Evolutionary conservation across 768 basidiomycete genomes (phyloP).

Genomic region (Cystofilobasidium macerans): DNA sequence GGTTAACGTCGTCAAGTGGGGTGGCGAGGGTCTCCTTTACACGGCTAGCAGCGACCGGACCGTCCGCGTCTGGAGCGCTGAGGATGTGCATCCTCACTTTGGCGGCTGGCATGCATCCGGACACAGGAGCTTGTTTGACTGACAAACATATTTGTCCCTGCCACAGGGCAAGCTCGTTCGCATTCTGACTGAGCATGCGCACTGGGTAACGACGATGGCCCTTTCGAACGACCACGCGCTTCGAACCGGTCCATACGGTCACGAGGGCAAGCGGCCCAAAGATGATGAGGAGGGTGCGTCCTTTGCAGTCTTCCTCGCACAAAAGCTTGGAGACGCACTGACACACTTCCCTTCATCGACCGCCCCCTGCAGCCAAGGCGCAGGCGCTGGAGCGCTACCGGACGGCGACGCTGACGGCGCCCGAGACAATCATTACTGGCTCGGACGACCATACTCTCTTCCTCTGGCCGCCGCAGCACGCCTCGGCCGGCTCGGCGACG

Average conservation of each 20-base stretch:
- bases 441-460: constrained; percentile 98
- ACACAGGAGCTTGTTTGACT: too few species aligned
- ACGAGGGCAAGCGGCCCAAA: constrained; percentile 62
- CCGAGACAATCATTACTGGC: constrained; percentile 83
- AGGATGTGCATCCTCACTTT: constrained; percentile 44
- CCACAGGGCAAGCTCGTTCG: constrained; percentile 70
- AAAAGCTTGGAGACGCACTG: background rate
- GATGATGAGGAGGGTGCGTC: constrained; percentile 72
- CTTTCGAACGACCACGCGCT: constrained; percentile 91
- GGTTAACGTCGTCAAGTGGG: constrained; percentile 94
- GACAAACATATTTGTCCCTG: too few species aligned
- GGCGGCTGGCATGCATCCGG: background rate
- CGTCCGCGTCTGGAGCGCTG: constrained; percentile 88
- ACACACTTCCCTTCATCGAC: constrained; percentile 15
- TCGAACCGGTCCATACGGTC: constrained; percentile 89
- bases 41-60: constrained; percentile 91
- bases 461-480: constrained; percentile 59
- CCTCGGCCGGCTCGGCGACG: constrained; percentile 13
- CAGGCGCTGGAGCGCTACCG: constrained; percentile 70
- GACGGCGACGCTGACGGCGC: constrained; percentile 46
- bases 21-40: constrained; percentile 79
- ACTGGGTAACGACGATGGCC: constrained; percentile 96
- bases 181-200: constrained; percentile 85
- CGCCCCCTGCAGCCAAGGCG: constrained; percentile 52
- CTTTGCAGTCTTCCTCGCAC: background rate